These are phyloP conservation scores for Stenogyne calaminthoides DNA, from an alignment of 305 asterid genomes.

Conservation along the genomic window DNA sequence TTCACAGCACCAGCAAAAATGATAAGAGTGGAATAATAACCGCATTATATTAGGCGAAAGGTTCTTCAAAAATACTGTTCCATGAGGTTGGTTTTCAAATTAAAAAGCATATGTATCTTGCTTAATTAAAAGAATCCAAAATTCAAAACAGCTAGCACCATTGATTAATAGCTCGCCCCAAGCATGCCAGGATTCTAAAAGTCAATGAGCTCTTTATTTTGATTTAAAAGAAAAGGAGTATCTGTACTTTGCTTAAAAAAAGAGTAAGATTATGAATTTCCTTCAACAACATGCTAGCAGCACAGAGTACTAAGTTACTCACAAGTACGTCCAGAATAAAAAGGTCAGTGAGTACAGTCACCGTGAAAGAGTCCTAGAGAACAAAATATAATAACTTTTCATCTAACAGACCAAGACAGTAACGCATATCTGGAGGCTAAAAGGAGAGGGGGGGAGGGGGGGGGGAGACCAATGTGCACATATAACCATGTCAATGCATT, in stretches of 20 bases:
- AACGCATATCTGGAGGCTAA: not conserved
- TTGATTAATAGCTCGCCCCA: not conserved
- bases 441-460: not conserved
- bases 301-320: not conserved
- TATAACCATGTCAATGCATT: not conserved
- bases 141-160: not conserved
- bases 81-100: conserved; percentile 6
- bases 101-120: not conserved
- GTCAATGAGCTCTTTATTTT: not conserved
- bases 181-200: not conserved
- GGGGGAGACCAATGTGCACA: not conserved
- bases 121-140: not conserved
- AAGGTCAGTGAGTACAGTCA: not conserved
- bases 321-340: not conserved
- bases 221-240: not conserved
- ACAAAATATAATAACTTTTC: not conserved
- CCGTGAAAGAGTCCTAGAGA: not conserved
- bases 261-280: no score
- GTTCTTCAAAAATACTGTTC: not conserved
- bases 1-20: not conserved
- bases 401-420: not conserved
- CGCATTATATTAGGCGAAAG: not conserved
- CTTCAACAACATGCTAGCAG: not conserved
- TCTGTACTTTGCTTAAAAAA: not conserved
- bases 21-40: not conserved